Base-by-base conservation (phyloP, 306 rosid genomes). In the Abrus precatorius region DNA sequence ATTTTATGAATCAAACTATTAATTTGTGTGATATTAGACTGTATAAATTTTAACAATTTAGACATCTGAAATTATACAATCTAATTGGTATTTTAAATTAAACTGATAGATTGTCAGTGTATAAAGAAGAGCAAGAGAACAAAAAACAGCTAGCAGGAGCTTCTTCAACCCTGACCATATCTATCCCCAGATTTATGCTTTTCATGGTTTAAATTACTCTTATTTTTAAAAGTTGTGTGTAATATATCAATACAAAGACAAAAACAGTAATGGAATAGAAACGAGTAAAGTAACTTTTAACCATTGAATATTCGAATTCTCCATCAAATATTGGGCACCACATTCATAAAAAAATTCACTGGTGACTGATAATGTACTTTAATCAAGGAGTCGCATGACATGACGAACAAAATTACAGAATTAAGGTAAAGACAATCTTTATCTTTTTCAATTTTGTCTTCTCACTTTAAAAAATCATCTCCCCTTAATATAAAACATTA, bases 301-400 rank as follows among this genome's bases (percentile, higher is more conserved):
- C 38, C 29, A 9, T 55, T 55, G 38, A 55, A 40, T 55, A 32
- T 36, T 36, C 38, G 5, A 54, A 73, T 54, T 40, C 11, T 40
- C 12, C 9, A 55, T 55, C 28, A 53, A 8, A 53, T 27, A 10
- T 33, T 71, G 20, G 20, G 47, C 0, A 20, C 76, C 62, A 50
- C 7, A n/a, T 7, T 50, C 45, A 69, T 49, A 30, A 5, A 47
- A 20, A 29, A 67, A 44, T 43, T 44, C 72, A 27, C 27, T 29
- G 12, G 28, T 68, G 27, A 68, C 14, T 67, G 34, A 56, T 49
- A 49, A 69, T 69, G 44, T 60, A 62, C 47, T 45, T 62, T 62
- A 38, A 20, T 14, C 38, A 72, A 9, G 40, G 4, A 38, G 38
- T 47, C 49, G 13, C 75, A 14, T 14, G 14, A 14, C 3, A 48